Conservation (phyloP, 352 stramenopile genomes). For the Phytopythium montanum region DNA sequence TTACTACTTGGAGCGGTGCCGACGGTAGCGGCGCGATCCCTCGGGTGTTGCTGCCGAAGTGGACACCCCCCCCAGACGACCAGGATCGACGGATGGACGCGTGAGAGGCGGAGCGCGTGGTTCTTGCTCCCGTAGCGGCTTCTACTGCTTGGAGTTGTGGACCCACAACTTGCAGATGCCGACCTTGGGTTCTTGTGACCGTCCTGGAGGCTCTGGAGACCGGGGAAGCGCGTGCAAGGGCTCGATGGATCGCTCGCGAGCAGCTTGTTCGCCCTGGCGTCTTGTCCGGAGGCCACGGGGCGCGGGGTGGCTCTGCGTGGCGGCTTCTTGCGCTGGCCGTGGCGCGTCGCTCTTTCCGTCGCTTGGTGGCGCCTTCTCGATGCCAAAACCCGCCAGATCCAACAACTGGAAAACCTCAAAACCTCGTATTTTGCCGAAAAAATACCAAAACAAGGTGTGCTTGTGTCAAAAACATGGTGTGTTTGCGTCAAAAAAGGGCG, state of each 20-base stretch:
- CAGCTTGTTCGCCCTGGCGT: background rate
- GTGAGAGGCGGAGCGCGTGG: too few relatives aligned
- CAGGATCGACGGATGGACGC: background rate
- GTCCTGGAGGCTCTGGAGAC: background rate
- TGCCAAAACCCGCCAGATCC: slow-evolving; percentile 17
- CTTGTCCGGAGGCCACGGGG: background rate
- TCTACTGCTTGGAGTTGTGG: background rate
- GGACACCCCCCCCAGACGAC: slow-evolving; percentile 8
- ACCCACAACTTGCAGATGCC: background rate
- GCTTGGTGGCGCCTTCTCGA: slow-evolving; percentile 3
- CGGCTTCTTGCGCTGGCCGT: background rate
- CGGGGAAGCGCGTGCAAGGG: background rate
- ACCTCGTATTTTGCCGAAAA: slow-evolving; percentile 6
- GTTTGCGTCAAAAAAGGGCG: too few relatives aligned
- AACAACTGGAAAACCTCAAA: slow-evolving; percentile 26
- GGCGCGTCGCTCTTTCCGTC: background rate
- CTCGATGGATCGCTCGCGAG: background rate
- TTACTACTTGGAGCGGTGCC: too few relatives aligned
- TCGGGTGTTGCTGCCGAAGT: background rate
- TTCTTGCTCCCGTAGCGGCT: background rate
- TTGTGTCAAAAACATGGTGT: too few relatives aligned
- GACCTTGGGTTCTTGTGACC: background rate
- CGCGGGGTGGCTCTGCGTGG: background rate
- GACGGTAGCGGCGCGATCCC: background rate
- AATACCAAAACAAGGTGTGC: too few relatives aligned